Evolutionary conservation across 371 early-diverging fungal genomes (phyloP), one percentile per base, ranked within the genome.

Genomic region (Umbelopsis sp.): DNA sequence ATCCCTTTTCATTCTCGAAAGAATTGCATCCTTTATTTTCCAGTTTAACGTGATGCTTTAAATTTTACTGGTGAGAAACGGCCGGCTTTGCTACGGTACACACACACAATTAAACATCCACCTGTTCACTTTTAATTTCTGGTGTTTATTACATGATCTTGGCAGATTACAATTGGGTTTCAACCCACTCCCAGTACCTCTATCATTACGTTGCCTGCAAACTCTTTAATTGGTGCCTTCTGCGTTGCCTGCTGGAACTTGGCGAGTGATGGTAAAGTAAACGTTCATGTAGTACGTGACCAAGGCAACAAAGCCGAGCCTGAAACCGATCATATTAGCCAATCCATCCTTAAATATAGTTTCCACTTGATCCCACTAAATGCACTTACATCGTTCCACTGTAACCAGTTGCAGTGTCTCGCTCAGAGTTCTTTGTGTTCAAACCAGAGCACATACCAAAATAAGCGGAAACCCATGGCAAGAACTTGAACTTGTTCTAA

Each of bases 391-490:
- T 32, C 12, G 71, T 72, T 51, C 80, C 82, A 69, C 73, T 82
- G 51, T 68, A 72, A 38, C 76, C 74, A 24, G 76, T 71, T 10
- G 70, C 63, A 63, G 77, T 76, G 14, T 78, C 75, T 38, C 68
- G 14, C 57, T 76, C 76, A 25, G 75, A 69, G 16, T 75, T 73
- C 37, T 74, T 83, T 69, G 74, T 68, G 63, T 83, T 83, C 29
- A 83, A 71, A 53, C 67, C 63, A 10, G 81, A 74, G 44, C 70
- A 66, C 3, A 80, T 22, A 51, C 83, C 83, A 52, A 83, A 83
- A 64, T 75, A 80, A 48, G 76, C 72, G 10, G 80, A 80, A 37
- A 79, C 62, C 83, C 83, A 83, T 48, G 83, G 83, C 41, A 83
- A 44, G 0, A 74, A 65, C 46, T 77, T 80, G 29, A 66, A 76